Conservation (phyloP, 2,329 filamentous ascomycete species). For the Colletotrichum truncatum region DNA sequence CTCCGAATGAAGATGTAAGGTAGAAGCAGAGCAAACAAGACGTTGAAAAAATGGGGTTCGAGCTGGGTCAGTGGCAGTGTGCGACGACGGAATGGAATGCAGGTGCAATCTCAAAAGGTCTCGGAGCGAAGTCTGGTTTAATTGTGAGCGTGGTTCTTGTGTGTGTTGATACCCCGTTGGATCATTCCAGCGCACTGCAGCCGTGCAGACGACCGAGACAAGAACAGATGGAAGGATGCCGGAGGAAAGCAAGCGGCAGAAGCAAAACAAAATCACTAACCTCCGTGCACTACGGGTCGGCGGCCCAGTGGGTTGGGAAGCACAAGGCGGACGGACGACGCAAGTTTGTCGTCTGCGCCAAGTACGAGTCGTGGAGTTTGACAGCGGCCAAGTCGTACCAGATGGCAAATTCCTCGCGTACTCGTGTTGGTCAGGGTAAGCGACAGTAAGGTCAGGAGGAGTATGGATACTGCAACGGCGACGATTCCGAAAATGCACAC, state of each 20-base stretch:
- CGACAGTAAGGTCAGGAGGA: not conserved
- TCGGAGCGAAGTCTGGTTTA: constrained; percentile 18
- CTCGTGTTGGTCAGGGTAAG: not conserved
- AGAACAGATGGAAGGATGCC: constrained; percentile 1
- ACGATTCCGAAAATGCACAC: not conserved
- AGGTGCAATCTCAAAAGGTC: constrained; percentile 17
- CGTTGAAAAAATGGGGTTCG: constrained; percentile 2
- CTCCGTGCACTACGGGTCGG: constrained; percentile 20
- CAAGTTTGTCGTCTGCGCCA: not conserved
- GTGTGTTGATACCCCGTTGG: not conserved
- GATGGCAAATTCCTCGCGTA: not conserved
- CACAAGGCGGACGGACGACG: not conserved
- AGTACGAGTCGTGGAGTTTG: not conserved
- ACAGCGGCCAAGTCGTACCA: not conserved
- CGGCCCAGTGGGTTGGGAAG: constrained; percentile 8
- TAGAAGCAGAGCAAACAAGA: not conserved
- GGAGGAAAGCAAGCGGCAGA: not conserved
- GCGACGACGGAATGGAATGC: constrained; percentile 10
- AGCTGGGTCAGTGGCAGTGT: not conserved
- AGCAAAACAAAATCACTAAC: constrained; percentile 15
- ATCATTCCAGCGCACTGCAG: constrained; percentile 17
- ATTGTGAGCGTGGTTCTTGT: constrained; percentile 18
- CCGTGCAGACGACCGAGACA: not conserved
- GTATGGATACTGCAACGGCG: not conserved
- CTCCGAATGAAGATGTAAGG: not conserved